These are phyloP conservation scores for Nicotiana otophora DNA, from an alignment of 257 asterid genomes.

Conservation along the genomic window DNA sequence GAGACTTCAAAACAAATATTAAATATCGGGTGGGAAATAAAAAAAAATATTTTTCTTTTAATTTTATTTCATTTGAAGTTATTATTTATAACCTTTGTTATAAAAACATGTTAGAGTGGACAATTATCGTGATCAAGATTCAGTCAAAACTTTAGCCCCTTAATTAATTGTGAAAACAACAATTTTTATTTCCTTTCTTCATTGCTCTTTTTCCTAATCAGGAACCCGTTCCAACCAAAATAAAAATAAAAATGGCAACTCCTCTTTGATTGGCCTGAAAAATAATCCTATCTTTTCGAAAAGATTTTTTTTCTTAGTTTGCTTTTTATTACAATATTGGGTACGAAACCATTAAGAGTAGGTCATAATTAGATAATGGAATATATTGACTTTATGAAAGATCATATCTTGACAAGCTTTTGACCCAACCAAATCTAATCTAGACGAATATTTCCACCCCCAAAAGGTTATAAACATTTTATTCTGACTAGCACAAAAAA, in stretches of 20 bases:
- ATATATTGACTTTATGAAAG: conserved; percentile 12
- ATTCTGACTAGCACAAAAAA: not conserved
- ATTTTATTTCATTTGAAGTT: too few species aligned
- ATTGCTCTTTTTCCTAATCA: not conserved
- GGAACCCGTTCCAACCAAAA: not conserved
- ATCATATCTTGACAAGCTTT: conserved; percentile 21
- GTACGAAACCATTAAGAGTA: not conserved
- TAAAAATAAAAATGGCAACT: too few species aligned
- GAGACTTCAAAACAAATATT: too few species aligned
- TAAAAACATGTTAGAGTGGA: too few species aligned
- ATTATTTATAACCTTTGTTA: too few species aligned
- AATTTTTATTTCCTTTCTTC: not conserved
- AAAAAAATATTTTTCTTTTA: too few species aligned
- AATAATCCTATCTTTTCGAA: not conserved
- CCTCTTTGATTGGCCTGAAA: not conserved
- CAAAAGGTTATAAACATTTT: conserved; percentile 6
- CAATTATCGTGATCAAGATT: too few species aligned
- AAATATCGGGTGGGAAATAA: too few species aligned
- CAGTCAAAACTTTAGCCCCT: not conserved
- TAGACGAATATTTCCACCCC: conserved; percentile 24
- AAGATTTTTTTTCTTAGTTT: too few species aligned
- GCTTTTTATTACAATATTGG: not conserved
- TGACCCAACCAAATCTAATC: conserved; percentile 30
- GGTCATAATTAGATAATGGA: not conserved
- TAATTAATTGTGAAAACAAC: not conserved